A percentile compares a stretch with the other conserved stretches of the same genome.
These are phyloP conservation scores for Wickerhamomyces bisporus DNA, from an alignment of 805 yeast genomes.

Conservation along the genomic window DNA sequence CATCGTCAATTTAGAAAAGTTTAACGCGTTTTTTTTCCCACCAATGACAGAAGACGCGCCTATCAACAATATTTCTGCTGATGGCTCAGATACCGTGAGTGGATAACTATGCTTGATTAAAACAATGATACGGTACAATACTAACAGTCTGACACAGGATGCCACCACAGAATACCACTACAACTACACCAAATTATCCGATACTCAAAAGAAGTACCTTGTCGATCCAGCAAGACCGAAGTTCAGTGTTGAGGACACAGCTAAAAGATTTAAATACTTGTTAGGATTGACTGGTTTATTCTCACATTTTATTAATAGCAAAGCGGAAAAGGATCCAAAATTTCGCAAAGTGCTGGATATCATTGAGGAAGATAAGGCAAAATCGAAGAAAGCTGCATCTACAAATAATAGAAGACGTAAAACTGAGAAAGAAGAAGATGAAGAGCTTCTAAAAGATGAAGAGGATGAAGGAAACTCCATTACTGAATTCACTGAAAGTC, in stretches of 20 bases:
- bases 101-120: too few species aligned
- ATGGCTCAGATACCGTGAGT: too few species aligned
- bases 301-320: constrained; percentile 60
- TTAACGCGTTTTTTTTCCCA: neutral
- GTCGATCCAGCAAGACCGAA: constrained; percentile 29
- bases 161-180: constrained; percentile 1
- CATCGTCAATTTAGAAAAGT: neutral
- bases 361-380: constrained; percentile 27
- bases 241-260: constrained; percentile 54
- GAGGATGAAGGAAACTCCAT: constrained; percentile 33
- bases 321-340: constrained; percentile 56
- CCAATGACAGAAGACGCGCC: neutral
- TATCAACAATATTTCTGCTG: too few species aligned
- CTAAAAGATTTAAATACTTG: constrained; percentile 61
- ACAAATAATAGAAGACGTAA: constrained; percentile 51
- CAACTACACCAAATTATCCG: constrained; percentile 6
- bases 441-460: constrained; percentile 61
- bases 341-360: constrained; percentile 48
- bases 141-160: neutral
- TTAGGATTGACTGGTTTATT: constrained; percentile 62
- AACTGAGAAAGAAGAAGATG: constrained; percentile 77
- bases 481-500: constrained; percentile 79
- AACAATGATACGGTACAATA: too few species aligned
- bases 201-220: constrained; percentile 25
- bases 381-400: constrained; percentile 12